These are phyloP conservation scores for Colletotrichum plurivorum DNA, from an alignment of 2,329 filamentous ascomycete species.

Conservation along the genomic window DNA sequence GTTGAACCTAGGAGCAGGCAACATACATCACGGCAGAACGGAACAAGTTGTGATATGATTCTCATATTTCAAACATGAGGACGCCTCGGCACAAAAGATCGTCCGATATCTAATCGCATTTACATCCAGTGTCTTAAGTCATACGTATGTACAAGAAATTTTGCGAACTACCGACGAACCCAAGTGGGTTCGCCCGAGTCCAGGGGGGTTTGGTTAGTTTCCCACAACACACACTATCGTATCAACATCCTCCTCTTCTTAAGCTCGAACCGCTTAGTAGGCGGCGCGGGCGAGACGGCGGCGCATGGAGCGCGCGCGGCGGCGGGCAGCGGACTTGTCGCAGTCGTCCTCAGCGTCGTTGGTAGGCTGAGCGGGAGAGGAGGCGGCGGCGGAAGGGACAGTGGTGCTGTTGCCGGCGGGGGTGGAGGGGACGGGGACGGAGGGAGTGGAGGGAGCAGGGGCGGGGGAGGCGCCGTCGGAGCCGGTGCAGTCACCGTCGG, in stretches of 20 bases:
- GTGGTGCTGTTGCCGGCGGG: slow-evolving; percentile 36
- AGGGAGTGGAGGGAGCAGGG: slow-evolving; percentile 14
- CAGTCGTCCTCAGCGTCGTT: slow-evolving; percentile 14
- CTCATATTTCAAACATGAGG: slow-evolving; percentile 35
- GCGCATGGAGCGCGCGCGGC: slow-evolving; percentile 35
- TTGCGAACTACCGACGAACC: neutral
- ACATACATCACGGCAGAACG: too few relatives aligned
- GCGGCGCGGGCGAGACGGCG: slow-evolving; percentile 22
- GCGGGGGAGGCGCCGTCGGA: slow-evolving; percentile 35
- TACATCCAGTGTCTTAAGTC: slow-evolving; percentile 39
- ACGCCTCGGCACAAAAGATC: slow-evolving; percentile 25
- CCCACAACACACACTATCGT: slow-evolving; percentile 4
- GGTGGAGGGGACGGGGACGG: slow-evolving; percentile 38
- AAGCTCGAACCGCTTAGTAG: slow-evolving; percentile 6
- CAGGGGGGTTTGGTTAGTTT: neutral
- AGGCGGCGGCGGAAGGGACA: slow-evolving; percentile 5
- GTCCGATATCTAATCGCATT: slow-evolving; percentile 24
- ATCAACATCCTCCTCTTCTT: neutral
- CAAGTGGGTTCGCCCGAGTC: neutral
- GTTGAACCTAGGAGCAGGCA: too few relatives aligned
- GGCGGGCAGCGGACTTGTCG: slow-evolving; percentile 33
- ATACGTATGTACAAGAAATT: slow-evolving; percentile 36
- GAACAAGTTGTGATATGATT: neutral
- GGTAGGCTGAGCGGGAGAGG: neutral
- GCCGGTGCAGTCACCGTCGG: slow-evolving; percentile 54